These are phyloP conservation scores for Spiromastix sp. DNA, from an alignment of 2,329 filamentous ascomycete genomes.

Conservation along the genomic window DNA sequence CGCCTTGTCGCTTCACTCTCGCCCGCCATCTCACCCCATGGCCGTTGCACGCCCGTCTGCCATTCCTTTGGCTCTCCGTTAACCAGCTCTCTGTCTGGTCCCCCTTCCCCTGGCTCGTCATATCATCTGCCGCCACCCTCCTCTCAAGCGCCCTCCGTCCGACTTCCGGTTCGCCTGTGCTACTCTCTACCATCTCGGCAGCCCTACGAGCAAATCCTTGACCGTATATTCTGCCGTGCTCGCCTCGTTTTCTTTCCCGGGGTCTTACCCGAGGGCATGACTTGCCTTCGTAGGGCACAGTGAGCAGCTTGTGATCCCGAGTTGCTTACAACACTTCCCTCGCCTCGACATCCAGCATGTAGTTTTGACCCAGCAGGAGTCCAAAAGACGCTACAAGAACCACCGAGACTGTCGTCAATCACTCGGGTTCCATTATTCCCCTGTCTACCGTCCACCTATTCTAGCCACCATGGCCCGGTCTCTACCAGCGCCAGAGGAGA, in stretches of 20 bases:
- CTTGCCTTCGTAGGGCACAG: too few relatives aligned
- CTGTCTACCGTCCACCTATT: background rate
- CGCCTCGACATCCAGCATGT: too few relatives aligned
- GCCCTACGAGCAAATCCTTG: too few relatives aligned
- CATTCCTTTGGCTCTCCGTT: background rate
- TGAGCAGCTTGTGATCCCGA: background rate
- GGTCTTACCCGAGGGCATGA: too few relatives aligned
- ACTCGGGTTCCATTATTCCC: background rate
- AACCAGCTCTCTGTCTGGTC: background rate
- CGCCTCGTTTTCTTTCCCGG: too few relatives aligned
- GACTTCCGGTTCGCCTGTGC: background rate
- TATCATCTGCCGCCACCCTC: too few relatives aligned
- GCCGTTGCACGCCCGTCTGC: background rate
- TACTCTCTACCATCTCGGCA: background rate
- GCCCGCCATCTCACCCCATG: background rate
- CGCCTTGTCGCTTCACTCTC: background rate
- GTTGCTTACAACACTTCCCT: too few relatives aligned
- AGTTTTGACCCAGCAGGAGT: too few relatives aligned
- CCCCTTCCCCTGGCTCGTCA: background rate
- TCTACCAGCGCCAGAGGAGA: constrained; percentile 12
- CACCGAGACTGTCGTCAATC: too few relatives aligned
- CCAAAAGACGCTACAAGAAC: too few relatives aligned
- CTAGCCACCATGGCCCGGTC: constrained; percentile 9
- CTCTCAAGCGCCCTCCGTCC: background rate
- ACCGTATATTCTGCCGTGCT: too few relatives aligned